These are phyloP conservation scores for Viridothelium virens DNA, from an alignment of 495 filamentous ascomycete genomes.

Conservation along the genomic window DNA sequence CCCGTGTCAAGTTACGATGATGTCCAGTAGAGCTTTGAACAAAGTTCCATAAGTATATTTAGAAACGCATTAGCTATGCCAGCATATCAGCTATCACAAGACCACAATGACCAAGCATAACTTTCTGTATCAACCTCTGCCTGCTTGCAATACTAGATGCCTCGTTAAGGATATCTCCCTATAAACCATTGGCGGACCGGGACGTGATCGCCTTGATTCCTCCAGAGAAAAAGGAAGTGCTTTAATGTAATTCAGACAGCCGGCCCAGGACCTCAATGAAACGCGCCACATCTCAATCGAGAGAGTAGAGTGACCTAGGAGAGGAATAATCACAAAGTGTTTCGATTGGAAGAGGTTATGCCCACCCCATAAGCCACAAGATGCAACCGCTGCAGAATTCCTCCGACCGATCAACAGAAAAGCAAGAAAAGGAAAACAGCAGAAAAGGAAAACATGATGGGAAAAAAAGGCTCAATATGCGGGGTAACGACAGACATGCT, in stretches of 20 bases:
- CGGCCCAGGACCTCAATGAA: slow-evolving; percentile 2
- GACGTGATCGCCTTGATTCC: background rate
- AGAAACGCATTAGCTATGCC: background rate
- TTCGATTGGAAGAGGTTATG: background rate
- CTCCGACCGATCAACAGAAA: background rate
- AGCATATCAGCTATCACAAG: background rate
- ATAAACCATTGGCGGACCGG: background rate
- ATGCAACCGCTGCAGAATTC: too few relatives aligned
- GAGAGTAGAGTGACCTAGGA: slow-evolving; percentile 11
- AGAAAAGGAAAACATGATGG: background rate
- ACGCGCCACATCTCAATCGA: background rate
- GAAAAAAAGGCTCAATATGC: background rate
- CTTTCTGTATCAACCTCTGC: background rate
- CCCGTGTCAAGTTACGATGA: background rate
- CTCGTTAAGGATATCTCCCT: background rate
- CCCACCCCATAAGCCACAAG: background rate
- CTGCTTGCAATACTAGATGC: background rate
- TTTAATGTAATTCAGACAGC: slow-evolving; percentile 4
- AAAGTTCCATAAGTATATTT: background rate
- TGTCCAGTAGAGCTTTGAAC: background rate
- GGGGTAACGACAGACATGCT: slow-evolving; percentile 10
- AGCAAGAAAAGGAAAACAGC: background rate
- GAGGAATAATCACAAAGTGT: background rate
- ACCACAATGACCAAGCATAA: background rate
- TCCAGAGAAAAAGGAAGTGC: background rate